phyloP scores from a whole-genome alignment of 768 basidiomycete genomes.

The Termitomyces sp. region DNA sequence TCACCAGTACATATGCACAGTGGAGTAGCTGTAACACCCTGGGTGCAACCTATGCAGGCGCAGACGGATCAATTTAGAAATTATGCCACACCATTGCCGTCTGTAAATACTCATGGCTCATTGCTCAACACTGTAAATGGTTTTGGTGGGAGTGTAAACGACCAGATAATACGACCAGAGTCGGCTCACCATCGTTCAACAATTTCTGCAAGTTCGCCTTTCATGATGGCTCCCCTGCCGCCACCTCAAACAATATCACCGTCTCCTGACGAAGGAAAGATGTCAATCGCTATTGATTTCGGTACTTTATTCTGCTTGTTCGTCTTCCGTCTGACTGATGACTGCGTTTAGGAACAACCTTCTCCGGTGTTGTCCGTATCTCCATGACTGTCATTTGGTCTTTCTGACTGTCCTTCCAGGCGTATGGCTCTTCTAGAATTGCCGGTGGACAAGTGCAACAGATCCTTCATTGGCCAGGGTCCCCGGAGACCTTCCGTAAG shows the following conservation, averaged over 20 bases:
- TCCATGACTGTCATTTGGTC: neutral
- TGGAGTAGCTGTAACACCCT: constrained; percentile 17
- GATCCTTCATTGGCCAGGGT: constrained; percentile 83
- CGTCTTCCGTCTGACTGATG: neutral
- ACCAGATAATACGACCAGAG: constrained; percentile 26
- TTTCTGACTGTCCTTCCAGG: constrained; percentile 33
- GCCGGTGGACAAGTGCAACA: constrained; percentile 77
- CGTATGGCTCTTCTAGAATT: constrained; percentile 83
- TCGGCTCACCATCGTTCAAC: constrained; percentile 19
- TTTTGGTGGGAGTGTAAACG: constrained; percentile 18
- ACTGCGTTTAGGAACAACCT: constrained; percentile 63
- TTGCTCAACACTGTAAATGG: constrained; percentile 18
- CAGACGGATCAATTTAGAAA: constrained; percentile 27
- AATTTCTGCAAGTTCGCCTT: constrained; percentile 16
- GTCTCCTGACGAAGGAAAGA: constrained; percentile 60
- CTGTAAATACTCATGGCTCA: constrained; percentile 16
- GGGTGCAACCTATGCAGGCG: constrained; percentile 34
- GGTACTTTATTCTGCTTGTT: constrained; percentile 36
- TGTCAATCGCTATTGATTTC: constrained; percentile 82
- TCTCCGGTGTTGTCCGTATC: constrained; percentile 75
- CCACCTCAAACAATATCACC: constrained; percentile 18
- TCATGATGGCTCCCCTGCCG: constrained; percentile 17
- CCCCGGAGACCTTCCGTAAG: constrained; percentile 83
- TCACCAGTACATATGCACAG: constrained; percentile 15
- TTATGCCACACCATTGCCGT: constrained; percentile 13